Evolutionary conservation across 495 filamentous ascomycete species (phyloP).

Genomic region (Penicillium soppii): DNA sequence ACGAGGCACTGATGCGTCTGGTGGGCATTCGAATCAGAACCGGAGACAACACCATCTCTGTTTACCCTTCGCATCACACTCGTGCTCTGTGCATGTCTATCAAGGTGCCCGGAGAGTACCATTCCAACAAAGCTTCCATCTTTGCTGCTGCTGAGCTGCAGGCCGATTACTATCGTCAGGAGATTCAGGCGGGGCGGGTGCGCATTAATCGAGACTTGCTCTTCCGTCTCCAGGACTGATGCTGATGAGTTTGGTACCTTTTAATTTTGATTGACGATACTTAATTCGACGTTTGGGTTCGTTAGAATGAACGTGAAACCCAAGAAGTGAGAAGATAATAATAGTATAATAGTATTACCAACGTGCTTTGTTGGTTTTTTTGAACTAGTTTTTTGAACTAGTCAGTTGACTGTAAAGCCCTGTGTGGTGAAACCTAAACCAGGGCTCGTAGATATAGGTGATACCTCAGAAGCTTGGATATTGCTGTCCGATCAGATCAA

Average conservation of each 20-base stretch:
- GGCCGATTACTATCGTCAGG: constrained; percentile 5
- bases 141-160: constrained; percentile 5
- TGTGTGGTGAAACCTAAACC: background rate
- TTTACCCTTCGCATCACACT: background rate
- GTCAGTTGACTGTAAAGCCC: too few species aligned
- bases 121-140: constrained; percentile 4
- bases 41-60: background rate
- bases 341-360: too few species aligned
- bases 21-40: background rate
- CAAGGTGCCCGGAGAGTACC: constrained; percentile 7
- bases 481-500: constrained; percentile 41
- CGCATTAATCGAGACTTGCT: background rate
- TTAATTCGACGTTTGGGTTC: too few species aligned
- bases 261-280: too few species aligned
- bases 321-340: too few species aligned
- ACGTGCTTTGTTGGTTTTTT: too few species aligned
- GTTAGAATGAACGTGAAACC: too few species aligned
- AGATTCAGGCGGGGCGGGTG: constrained; percentile 1
- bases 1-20: background rate
- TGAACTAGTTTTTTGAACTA: too few species aligned
- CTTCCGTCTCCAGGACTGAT: background rate
- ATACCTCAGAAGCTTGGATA: constrained; percentile 32
- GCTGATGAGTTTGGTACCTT: too few species aligned
- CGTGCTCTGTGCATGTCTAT: constrained; percentile 3
- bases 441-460: background rate